These are phyloP conservation scores for Mrakia gelida DNA, from an alignment of 768 basidiomycete species.

Conservation along the genomic window DNA sequence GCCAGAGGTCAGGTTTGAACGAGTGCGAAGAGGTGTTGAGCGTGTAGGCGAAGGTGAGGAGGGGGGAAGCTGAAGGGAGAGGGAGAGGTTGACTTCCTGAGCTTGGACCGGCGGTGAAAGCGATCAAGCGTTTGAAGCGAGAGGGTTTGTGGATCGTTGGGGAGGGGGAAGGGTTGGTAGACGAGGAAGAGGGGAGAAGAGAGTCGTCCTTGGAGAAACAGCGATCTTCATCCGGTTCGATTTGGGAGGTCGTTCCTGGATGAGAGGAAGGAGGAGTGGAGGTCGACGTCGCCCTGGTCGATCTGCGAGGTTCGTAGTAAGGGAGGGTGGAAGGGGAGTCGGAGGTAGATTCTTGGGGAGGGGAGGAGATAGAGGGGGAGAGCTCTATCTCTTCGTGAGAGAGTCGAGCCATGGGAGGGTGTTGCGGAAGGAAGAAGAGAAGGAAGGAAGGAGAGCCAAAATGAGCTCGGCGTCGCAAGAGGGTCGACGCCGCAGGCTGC, in stretches of 20 bases:
- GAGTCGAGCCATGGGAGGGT: neutral
- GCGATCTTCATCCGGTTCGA: neutral
- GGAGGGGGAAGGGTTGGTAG: neutral
- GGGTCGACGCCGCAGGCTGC: too few species aligned
- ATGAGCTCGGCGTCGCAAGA: neutral
- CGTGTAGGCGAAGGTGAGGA: constrained; percentile 9
- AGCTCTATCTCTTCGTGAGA: constrained; percentile 1
- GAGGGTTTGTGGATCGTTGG: neutral
- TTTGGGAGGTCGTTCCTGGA: too few species aligned
- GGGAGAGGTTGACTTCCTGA: neutral
- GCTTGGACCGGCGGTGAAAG: too few species aligned
- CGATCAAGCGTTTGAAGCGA: too few species aligned
- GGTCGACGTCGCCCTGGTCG: too few species aligned
- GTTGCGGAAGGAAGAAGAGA: neutral
- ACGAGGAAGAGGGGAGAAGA: neutral
- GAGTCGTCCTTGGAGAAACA: neutral
- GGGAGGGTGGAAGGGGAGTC: neutral
- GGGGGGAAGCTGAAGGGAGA: neutral
- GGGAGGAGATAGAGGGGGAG: neutral
- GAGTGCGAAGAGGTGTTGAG: neutral
- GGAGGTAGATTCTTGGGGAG: too few species aligned
- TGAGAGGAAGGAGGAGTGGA: too few species aligned
- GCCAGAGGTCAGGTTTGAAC: neutral
- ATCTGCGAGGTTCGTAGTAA: too few species aligned
- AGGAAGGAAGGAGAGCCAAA: neutral